phyloP scores from a whole-genome alignment of 2,329 filamentous ascomycete species.

The Colletotrichum cereale region DNA sequence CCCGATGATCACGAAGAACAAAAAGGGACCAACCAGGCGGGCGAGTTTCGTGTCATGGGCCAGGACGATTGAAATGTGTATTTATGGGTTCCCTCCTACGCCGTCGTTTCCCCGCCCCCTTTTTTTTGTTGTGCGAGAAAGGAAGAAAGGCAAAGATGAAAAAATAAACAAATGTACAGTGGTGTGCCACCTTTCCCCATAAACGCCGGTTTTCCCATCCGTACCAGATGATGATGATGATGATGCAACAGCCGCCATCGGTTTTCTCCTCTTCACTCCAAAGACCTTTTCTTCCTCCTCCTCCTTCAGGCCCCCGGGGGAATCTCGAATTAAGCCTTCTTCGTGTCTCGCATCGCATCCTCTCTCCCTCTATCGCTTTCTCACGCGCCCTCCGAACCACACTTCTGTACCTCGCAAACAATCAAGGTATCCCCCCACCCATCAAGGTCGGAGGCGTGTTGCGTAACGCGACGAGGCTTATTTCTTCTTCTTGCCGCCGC shows the following conservation, averaged over 20 bases:
- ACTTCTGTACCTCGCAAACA: not conserved
- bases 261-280: not conserved
- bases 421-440: not conserved
- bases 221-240: slow-evolving; percentile 4
- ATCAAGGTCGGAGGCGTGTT: not conserved
- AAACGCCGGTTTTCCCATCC: slow-evolving; percentile 32
- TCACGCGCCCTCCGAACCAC: not conserved
- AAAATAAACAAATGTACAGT: slow-evolving; percentile 3
- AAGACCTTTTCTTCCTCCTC: not conserved
- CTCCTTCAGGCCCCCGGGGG: slow-evolving; percentile 1
- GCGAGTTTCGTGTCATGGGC: slow-evolving; percentile 18
- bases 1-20: not conserved
- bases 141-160: not conserved
- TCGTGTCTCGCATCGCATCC: not conserved
- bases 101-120: slow-evolving; percentile 14
- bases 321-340: slow-evolving; percentile 34
- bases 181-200: slow-evolving; percentile 1
- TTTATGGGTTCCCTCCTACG: slow-evolving; percentile 36
- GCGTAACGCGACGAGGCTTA: not conserved
- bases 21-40: no score
- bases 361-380: not conserved
- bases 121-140: slow-evolving; percentile 16
- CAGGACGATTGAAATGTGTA: slow-evolving; percentile 38
- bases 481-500: slow-evolving; percentile 63
- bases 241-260: slow-evolving; percentile 17